Percentiles rank a stretch among this genome's conserved stretches.
phyloP scores from a whole-genome alignment of 1,284 basidiomycete species.

The Mycena sp. region DNA sequence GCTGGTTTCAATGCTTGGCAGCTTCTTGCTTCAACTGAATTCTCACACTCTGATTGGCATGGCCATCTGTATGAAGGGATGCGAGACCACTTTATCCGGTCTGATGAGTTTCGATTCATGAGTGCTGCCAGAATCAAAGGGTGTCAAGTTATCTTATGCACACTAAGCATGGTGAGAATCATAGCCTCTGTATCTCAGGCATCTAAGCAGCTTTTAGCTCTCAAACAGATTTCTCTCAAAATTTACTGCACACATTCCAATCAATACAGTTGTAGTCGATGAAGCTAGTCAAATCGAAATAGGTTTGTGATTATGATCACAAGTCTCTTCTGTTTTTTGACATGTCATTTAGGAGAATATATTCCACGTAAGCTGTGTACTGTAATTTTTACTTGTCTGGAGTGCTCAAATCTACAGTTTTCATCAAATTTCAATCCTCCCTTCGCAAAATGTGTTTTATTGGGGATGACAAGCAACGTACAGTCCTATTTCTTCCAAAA shows the following conservation, averaged over 20 bases:
- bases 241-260: constrained; percentile 52
- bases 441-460: constrained; percentile 75
- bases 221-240: constrained; percentile 52
- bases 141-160: constrained; percentile 71
- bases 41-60: constrained; percentile 60
- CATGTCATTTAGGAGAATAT: constrained; percentile 20
- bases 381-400: background rate
- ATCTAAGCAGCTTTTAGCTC: constrained; percentile 46
- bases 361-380: constrained; percentile 19
- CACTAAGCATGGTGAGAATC: constrained; percentile 60
- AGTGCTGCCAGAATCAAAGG: constrained; percentile 41
- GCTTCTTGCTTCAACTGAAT: constrained; percentile 1
- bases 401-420: constrained; percentile 41
- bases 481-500: constrained; percentile 32
- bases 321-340: background rate
- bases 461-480: constrained; percentile 81
- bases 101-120: constrained; percentile 50
- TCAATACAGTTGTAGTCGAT: constrained; percentile 65
- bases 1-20: constrained; percentile 26
- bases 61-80: constrained; percentile 70
- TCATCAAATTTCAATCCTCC: constrained; percentile 51
- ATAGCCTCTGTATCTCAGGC: background rate
- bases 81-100: constrained; percentile 57
- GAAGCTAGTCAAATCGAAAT: constrained; percentile 75
- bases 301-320: constrained; percentile 57